Percentiles rank a stretch among this genome's conserved stretches.
Evolutionary conservation across 768 basidiomycete species (phyloP).

Genomic region (Gymnopilus junonius): DNA sequence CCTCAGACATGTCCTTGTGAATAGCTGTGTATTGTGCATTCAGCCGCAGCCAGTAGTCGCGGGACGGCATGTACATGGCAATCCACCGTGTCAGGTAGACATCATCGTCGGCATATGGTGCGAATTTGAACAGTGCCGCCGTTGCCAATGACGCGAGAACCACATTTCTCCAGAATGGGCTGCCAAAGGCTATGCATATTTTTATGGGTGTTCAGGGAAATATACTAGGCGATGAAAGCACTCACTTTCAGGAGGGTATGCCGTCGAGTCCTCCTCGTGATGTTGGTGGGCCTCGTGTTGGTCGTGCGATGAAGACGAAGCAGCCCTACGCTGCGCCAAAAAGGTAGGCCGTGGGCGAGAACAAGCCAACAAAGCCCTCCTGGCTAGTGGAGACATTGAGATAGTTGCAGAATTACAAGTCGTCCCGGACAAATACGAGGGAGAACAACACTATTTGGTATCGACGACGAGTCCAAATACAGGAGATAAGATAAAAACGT

Average conservation of each 20-base stretch:
- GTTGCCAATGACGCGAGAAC: constrained; percentile 52
- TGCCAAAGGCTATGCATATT: constrained; percentile 56
- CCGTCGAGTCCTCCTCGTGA: constrained; percentile 38
- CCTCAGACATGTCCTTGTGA: constrained; percentile 46
- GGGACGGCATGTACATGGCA: constrained; percentile 55
- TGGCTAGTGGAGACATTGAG: constrained; percentile 49
- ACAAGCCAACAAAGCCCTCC: constrained; percentile 41
- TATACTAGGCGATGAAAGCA: background rate
- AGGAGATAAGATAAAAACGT: background rate
- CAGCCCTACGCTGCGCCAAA: constrained; percentile 43
- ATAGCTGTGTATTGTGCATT: constrained; percentile 62
- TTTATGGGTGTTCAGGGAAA: constrained; percentile 2
- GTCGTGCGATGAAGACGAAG: constrained; percentile 48
- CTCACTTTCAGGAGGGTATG: constrained; percentile 67
- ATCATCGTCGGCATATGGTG: constrained; percentile 64
- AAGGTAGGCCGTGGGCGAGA: constrained; percentile 35
- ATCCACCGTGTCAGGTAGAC: constrained; percentile 72
- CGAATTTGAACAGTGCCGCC: constrained; percentile 68
- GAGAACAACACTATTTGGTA: background rate
- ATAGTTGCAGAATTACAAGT: constrained; percentile 1
- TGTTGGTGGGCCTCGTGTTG: constrained; percentile 42
- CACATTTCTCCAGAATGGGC: constrained; percentile 70
- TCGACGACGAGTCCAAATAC: background rate
- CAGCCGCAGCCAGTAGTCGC: constrained; percentile 55
- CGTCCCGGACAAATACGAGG: background rate